These are phyloP conservation scores for Rauvolfia tetraphylla DNA, from an alignment of 257 asterid species.

Conservation along the genomic window DNA sequence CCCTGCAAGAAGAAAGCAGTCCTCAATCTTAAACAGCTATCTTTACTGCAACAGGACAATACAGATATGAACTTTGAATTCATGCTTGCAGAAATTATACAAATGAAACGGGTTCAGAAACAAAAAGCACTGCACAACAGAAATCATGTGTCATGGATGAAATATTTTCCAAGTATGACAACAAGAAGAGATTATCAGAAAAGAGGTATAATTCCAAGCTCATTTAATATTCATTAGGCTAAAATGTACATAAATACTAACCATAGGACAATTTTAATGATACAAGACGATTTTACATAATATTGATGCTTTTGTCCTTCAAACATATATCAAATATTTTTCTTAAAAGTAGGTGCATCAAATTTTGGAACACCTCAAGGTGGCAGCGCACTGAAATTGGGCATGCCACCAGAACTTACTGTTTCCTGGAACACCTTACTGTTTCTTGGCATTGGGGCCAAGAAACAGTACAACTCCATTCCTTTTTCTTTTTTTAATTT, in stretches of 20 bases:
- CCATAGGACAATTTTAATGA: too few species aligned
- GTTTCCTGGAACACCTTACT: too few species aligned
- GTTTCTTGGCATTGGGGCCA: too few species aligned
- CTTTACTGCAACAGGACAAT: background rate
- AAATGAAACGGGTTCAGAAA: background rate
- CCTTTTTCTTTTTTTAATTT: too few species aligned
- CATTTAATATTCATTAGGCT: background rate
- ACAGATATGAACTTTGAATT: background rate
- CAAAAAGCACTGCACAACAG: background rate
- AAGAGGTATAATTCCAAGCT: background rate
- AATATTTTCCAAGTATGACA: background rate
- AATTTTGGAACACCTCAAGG: too few species aligned
- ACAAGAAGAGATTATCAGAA: background rate
- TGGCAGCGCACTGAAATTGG: too few species aligned
- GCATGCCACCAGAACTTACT: too few species aligned
- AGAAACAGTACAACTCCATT: too few species aligned
- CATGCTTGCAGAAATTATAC: background rate
- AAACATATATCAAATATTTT: too few species aligned
- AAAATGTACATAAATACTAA: background rate
- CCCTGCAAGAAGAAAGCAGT: conserved; percentile 46
- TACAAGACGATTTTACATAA: too few species aligned
- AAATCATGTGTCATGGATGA: background rate
- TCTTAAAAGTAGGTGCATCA: too few species aligned
- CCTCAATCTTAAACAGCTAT: background rate
- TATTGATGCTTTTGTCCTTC: too few species aligned